Conservation (phyloP, 768 basidiomycete species). For the Hypholoma fasciculare region DNA sequence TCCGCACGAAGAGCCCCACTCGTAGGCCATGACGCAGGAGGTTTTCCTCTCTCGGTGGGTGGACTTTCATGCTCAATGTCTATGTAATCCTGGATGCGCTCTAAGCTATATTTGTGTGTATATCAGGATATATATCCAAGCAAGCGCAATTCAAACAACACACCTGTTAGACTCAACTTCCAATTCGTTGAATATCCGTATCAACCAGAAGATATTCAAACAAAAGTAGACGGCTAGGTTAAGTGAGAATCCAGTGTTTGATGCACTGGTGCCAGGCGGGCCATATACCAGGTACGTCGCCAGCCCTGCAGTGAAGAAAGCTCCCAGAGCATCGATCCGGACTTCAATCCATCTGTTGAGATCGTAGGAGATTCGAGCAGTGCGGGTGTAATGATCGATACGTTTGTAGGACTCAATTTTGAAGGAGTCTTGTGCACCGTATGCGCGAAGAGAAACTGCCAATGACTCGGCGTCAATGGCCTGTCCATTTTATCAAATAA, state of each 20-base stretch:
- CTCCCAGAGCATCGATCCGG: slow-evolving; percentile 58
- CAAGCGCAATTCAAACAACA: neutral
- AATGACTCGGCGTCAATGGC: neutral
- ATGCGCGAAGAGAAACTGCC: slow-evolving; percentile 59
- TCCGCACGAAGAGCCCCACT: slow-evolving; percentile 56
- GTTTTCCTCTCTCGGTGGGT: slow-evolving; percentile 39
- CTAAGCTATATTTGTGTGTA: slow-evolving; percentile 34
- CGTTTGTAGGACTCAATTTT: slow-evolving; percentile 41
- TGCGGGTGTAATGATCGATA: slow-evolving; percentile 45
- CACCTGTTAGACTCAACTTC: slow-evolving; percentile 37
- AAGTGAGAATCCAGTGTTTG: slow-evolving; percentile 52
- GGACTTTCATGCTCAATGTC: slow-evolving; percentile 58
- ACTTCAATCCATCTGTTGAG: slow-evolving; percentile 44
- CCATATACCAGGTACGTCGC: slow-evolving; percentile 54
- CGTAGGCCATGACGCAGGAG: slow-evolving; percentile 69
- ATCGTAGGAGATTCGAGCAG: slow-evolving; percentile 44
- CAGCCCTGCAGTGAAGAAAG: slow-evolving; percentile 50
- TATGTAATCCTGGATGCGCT: slow-evolving; percentile 72
- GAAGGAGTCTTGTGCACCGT: slow-evolving; percentile 53
- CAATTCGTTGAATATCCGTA: slow-evolving; percentile 40
- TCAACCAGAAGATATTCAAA: slow-evolving; percentile 50
- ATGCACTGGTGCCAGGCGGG: slow-evolving; percentile 33
- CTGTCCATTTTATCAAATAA: neutral
- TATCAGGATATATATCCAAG: neutral
- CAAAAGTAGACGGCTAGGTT: slow-evolving; percentile 61